Base-by-base conservation (phyloP, 805 yeast species). In the Kodamaea restingae region DNA sequence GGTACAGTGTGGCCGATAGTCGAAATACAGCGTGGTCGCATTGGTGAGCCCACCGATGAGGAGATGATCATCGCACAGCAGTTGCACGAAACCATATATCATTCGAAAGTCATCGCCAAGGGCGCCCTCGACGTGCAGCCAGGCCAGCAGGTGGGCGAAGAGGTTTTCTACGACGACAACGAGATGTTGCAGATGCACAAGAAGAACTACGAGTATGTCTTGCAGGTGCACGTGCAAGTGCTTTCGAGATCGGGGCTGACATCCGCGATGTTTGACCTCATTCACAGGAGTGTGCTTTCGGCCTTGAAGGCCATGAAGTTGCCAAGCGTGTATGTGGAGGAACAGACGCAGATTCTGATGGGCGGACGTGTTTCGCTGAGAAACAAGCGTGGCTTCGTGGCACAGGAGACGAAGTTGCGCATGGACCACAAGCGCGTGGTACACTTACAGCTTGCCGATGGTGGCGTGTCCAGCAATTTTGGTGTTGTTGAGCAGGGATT, bases 41-140 rank as follows among this genome's bases (percentile, higher is more conserved):
- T 65, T 7, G 93, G 95, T 10, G 85, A 88, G 1, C 95, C 95
- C 20, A 78, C 90, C 1, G 85, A 81, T 49, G 95, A 88, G 60
- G 96, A 88, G 55, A 85, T 84, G 80, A 77, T 75, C 21, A 52
- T 83, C 15, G 76, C 86, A 1, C 95, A 86, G 56, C 66, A 66
- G 42, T 50, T 85, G 17, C 78, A 78, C 50, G 84, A 84, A 46
- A 64, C 75, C 4, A 55, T 87, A 4, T 59, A 75, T 33, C 80
- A 78, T 44, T 75, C 84, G 9, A 74, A 76, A 20, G 45, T 84
- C 15, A 57, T 84, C 14, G 61, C 73, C 2, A 63, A 65, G 31
- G 56, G 45, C 15, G 46, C 58, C 5, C 51, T 60, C 7, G 35
- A 42, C 25, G 48, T 59, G 18, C 32, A 39, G 26, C 41, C 41